Conservation (phyloP, 2,329 filamentous ascomycete species). For the Fonsecaea monophora region DNA sequence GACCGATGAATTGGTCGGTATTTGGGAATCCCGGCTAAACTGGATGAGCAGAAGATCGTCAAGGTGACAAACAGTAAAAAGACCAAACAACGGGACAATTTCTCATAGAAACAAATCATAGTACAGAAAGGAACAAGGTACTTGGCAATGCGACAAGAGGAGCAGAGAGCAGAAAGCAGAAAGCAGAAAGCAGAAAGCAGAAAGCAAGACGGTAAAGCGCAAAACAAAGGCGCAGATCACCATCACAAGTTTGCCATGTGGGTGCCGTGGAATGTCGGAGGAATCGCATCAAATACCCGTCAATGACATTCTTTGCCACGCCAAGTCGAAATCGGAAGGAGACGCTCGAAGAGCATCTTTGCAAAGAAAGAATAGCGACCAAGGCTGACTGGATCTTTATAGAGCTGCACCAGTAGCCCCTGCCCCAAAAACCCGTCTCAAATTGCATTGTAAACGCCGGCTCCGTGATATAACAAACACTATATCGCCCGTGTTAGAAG, state of each 20-base stretch:
- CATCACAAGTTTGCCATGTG: background rate
- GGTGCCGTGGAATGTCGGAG: slow-evolving; percentile 10
- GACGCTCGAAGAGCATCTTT: background rate
- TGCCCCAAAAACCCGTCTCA: slow-evolving; percentile 5
- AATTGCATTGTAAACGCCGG: slow-evolving; percentile 33
- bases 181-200: background rate
- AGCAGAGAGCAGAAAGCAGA: background rate
- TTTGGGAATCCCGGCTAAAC: slow-evolving; percentile 22
- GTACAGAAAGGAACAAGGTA: background rate
- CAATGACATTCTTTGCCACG: background rate
- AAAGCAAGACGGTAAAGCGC: background rate
- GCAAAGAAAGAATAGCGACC: background rate
- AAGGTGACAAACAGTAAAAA: slow-evolving; percentile 12
- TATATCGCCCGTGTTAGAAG: slow-evolving; percentile 30
- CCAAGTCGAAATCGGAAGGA: background rate
- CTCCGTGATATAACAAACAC: slow-evolving; percentile 19
- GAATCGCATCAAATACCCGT: background rate
- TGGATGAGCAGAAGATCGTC: slow-evolving; percentile 5
- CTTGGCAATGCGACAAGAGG: background rate
- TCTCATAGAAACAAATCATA: background rate
- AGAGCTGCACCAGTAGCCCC: slow-evolving; percentile 3
- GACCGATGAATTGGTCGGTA: slow-evolving; percentile 30
- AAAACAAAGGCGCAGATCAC: slow-evolving; percentile 16
- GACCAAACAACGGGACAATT: background rate
- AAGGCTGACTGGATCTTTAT: background rate